Evolutionary conservation across 306 rosid species (phyloP), one percentile per base, ranked within the genome.

Genomic region (Leucaena leucocephala): DNA sequence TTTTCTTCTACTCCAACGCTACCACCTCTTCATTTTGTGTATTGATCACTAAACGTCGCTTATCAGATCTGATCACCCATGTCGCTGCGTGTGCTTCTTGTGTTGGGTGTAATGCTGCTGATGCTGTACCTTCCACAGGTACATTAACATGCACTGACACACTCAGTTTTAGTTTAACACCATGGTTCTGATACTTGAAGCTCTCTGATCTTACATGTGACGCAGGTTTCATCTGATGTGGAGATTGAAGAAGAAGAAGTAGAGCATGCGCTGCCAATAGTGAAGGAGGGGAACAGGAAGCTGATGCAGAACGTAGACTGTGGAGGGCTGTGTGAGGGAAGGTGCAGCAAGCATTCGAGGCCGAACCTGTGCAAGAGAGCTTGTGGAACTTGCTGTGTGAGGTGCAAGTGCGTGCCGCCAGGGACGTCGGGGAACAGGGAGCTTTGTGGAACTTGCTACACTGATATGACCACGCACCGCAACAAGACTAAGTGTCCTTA

Each of bases 381-480:
- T 0, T 89, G 93, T 39, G 91, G 91, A 8, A 89, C 91, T 0
- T 89, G 93, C 50, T 91, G 93, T 40, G 78, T 78, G 46, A 86
- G 90, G 61, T 91, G 97, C 81, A 89, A 85, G 76, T 89, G 93
- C 34, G 97, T 91, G 14, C 93, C 97, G 15, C 93, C 93, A 2
- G 97, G 97, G 0, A 89, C 93, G 0, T 61, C 89, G 0, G 97
- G 97, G 2, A 91, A 91, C 17, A 86, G 97, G 27, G 97, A 91
- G 42, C 45, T 86, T 3, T 91, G 97, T 66, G 97, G 93, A 12
- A 21, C 81, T 17, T 91, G 97, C 75, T 91, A 91, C 46, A 87
- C 92, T 17, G 87, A 74, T 49, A 91, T 89, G 97, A 86, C 88
- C 17, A 89, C 93, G 58, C 93, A 89, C 21, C 85, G 82, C 63